Conservation (phyloP, 2,329 filamentous ascomycete species). For the Annulohypoxylon truncatum region DNA sequence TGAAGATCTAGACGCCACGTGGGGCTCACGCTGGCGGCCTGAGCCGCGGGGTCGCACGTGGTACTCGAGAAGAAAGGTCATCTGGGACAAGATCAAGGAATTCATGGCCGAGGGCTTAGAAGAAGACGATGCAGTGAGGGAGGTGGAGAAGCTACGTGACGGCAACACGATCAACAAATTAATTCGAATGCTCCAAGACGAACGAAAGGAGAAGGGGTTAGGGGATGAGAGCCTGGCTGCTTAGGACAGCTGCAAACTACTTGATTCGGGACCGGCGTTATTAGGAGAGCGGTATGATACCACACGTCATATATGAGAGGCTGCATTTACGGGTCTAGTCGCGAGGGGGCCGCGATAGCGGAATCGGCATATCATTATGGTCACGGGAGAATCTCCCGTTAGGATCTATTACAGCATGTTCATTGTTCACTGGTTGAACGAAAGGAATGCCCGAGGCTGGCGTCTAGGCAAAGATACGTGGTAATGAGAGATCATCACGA, state of each 20-base stretch:
- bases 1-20: conserved; percentile 51
- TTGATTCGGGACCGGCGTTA: conserved; percentile 43
- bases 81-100: conserved; percentile 55
- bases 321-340: conserved; percentile 39
- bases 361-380: conserved; percentile 29
- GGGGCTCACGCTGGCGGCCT: conserved; percentile 54
- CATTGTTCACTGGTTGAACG: conserved; percentile 44
- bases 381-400: conserved; percentile 14
- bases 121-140: conserved; percentile 51
- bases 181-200: conserved; percentile 52
- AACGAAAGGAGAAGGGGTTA: conserved; percentile 51
- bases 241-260: conserved; percentile 28
- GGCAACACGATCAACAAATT: conserved; percentile 54
- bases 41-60: conserved; percentile 53
- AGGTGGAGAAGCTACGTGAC: conserved; percentile 53
- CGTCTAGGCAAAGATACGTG: conserved; percentile 25
- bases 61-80: conserved; percentile 55
- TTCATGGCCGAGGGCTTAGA: conserved; percentile 52
- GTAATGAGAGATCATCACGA: conserved; percentile 26
- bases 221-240: conserved; percentile 45
- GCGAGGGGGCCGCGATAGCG: conserved; percentile 31
- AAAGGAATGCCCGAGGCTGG: conserved; percentile 25
- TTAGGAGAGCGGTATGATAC: conserved; percentile 44
- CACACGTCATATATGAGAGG: conserved; percentile 42
- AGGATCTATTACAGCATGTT: conserved; percentile 19